These are phyloP conservation scores for Zangia roseola DNA, from an alignment of 768 basidiomycete species.

Conservation along the genomic window DNA sequence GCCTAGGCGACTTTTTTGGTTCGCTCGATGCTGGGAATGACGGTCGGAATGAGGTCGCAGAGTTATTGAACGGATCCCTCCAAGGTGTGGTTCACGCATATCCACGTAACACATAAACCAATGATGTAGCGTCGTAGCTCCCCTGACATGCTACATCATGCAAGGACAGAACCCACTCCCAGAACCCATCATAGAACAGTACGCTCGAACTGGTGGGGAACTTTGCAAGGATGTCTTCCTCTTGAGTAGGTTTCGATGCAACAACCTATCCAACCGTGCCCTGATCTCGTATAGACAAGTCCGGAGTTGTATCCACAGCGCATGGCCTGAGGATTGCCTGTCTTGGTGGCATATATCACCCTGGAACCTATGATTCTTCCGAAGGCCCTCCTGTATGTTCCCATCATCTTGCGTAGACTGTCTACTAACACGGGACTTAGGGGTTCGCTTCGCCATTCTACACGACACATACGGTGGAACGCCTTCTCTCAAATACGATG, in stretches of 20 bases:
- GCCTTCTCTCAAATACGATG: conserved; percentile 69
- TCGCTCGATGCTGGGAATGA: conserved; percentile 35
- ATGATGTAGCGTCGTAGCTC: conserved; percentile 49
- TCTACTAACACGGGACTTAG: conserved; percentile 33
- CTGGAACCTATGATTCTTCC: conserved; percentile 53
- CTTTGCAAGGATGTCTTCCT: conserved; percentile 82
- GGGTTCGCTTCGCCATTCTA: conserved; percentile 80
- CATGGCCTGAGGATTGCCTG: conserved; percentile 84
- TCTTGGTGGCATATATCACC: conserved; percentile 75
- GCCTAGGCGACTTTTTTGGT: conserved; percentile 85
- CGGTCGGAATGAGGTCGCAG: conserved; percentile 50
- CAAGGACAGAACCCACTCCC: conserved; percentile 81
- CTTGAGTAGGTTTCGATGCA: conserved; percentile 57
- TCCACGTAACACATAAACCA: background rate
- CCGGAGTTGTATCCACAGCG: conserved; percentile 73
- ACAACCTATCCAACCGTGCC: background rate
- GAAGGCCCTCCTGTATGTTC: conserved; percentile 63
- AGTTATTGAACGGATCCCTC: conserved; percentile 65
- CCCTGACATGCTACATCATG: conserved; percentile 91
- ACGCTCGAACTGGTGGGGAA: conserved; percentile 74
- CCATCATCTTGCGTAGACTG: background rate
- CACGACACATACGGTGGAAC: conserved; percentile 64
- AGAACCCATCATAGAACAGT: conserved; percentile 66
- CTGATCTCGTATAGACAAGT: conserved; percentile 60
- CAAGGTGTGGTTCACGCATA: conserved; percentile 47